phyloP scores from a whole-genome alignment of 768 basidiomycete species.

The Rhodosporidiobolus sp. region DNA sequence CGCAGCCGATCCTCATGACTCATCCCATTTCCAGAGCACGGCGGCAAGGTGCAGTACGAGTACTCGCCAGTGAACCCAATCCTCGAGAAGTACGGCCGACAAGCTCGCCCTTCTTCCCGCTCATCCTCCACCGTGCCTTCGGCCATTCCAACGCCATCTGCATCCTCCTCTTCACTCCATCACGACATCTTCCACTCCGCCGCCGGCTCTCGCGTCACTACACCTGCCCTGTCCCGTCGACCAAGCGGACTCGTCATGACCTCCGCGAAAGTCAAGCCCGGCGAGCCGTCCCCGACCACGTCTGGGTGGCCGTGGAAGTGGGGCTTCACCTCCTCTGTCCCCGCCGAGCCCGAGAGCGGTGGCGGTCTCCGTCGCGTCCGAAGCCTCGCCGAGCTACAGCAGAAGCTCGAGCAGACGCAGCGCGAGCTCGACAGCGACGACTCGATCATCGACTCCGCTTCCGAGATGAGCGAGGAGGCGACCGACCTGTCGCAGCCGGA shows the following conservation, averaged over 20 bases:
- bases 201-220: not conserved
- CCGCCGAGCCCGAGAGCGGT: not conserved
- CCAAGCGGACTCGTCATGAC: slow-evolving; percentile 30
- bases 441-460: not conserved
- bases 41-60: slow-evolving; percentile 36
- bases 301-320: not conserved
- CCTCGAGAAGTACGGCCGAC: slow-evolving; percentile 33
- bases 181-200: slow-evolving; percentile 33
- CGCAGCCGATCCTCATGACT: not conserved
- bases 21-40: slow-evolving; percentile 26
- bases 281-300: not conserved
- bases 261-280: not conserved
- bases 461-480: slow-evolving; percentile 7
- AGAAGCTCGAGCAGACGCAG: slow-evolving; percentile 36
- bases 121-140: slow-evolving; percentile 8
- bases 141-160: not conserved
- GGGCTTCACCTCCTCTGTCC: not conserved
- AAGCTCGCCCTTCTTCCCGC: slow-evolving; percentile 1
- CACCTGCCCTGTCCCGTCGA: slow-evolving; percentile 17
- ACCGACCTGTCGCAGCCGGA: not conserved
- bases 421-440: slow-evolving; percentile 34
- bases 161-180: slow-evolving; percentile 20
- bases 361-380: slow-evolving; percentile 28
- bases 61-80: slow-evolving; percentile 39
- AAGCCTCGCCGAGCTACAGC: slow-evolving; percentile 35